Percentiles rank a stretch among this genome's conserved stretches.
Conservation (phyloP, 192 early-diverging fungal genomes). For the Coemansia sp. region DNA sequence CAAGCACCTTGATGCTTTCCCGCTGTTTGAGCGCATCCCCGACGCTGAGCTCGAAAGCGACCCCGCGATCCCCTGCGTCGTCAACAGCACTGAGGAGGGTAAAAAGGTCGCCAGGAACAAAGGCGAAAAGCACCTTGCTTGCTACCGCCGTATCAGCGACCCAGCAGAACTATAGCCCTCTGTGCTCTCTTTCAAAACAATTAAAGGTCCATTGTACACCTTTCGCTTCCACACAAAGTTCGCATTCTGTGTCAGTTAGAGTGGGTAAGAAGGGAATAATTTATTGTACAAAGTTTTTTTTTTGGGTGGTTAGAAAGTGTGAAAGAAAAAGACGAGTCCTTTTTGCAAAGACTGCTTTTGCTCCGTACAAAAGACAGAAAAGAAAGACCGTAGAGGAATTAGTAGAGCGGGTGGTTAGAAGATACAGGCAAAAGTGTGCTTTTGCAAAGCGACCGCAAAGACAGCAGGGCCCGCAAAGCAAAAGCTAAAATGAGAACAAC, state of each 20-base stretch:
- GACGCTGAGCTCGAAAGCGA: conserved; percentile 77
- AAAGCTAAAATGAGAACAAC: too few species aligned
- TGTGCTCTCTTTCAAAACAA: not conserved
- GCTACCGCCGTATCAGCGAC: conserved; percentile 73
- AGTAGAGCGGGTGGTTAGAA: not conserved
- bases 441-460: too few species aligned
- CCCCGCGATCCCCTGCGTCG: conserved; percentile 79
- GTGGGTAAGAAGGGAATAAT: not conserved
- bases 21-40: conserved; percentile 83
- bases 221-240: not conserved
- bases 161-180: conserved; percentile 23
- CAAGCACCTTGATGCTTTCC: conserved; percentile 89
- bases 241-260: not conserved
- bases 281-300: conserved; percentile 46
- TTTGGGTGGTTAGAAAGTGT: conserved; percentile 13
- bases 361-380: conserved; percentile 7
- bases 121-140: conserved; percentile 91
- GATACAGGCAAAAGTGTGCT: not conserved
- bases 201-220: not conserved
- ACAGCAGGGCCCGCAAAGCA: too few species aligned
- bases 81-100: conserved; percentile 94
- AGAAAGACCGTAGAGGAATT: not conserved
- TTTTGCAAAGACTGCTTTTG: too few species aligned
- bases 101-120: conserved; percentile 97
- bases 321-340: too few species aligned